phyloP scores from a whole-genome alignment of 202 grass and related monocot genomes.

The Dendrocalamus latiflorus region DNA sequence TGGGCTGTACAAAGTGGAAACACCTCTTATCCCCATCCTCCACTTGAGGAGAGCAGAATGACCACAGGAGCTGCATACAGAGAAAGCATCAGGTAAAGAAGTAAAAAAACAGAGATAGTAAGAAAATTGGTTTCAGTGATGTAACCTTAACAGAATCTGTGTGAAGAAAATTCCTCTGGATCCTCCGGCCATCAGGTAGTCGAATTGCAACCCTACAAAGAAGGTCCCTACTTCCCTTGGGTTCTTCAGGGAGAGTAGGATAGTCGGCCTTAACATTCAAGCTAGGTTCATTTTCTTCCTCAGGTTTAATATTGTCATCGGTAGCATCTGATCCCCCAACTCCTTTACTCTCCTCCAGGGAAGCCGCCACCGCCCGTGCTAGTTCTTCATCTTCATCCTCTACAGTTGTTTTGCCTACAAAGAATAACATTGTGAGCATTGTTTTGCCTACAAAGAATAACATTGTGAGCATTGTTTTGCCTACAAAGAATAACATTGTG shows the following conservation, averaged over 20 bases:
- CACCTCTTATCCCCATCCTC: conserved; percentile 45
- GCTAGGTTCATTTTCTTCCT: conserved; percentile 35
- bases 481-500: conserved; percentile 25
- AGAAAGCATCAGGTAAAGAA: not conserved
- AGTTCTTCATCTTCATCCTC: conserved; percentile 67
- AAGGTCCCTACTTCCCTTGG: conserved; percentile 62
- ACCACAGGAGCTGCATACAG: conserved; percentile 69
- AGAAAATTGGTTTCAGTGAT: not conserved
- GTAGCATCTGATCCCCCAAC: not conserved
- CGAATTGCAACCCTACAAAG: conserved; percentile 76
- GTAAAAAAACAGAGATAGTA: not conserved
- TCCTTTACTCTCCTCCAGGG: conserved; percentile 52
- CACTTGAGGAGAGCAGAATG: conserved; percentile 56
- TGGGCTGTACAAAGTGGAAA: conserved; percentile 71
- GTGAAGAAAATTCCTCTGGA: conserved; percentile 77
- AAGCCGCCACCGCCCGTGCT: conserved; percentile 52
- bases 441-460: conserved; percentile 47
- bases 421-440: no score
- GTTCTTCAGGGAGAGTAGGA: conserved; percentile 77
- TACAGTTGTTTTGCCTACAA: no score
- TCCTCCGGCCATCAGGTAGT: conserved; percentile 58
- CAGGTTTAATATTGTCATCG: conserved; percentile 27
- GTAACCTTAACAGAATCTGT: conserved; percentile 72
- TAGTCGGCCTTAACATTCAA: conserved; percentile 48
- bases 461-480: conserved; percentile 13